These are phyloP conservation scores for Chlamydomonas sp. DNA, from an alignment of 139 green algal genomes.

Conservation along the genomic window DNA sequence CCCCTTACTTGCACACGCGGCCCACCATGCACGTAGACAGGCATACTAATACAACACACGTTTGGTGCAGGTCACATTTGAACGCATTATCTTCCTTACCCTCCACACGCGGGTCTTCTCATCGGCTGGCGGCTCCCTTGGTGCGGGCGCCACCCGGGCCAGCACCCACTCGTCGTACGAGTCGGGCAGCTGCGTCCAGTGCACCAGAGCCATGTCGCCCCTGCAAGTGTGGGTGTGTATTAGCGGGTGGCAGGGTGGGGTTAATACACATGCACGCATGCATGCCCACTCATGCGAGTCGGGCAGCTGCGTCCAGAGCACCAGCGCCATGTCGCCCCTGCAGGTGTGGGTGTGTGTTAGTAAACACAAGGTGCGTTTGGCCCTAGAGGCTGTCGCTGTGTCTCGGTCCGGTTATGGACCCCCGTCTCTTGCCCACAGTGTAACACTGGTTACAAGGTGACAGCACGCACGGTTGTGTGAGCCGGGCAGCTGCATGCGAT, in stretches of 20 bases:
- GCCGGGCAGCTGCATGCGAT: slow-evolving; percentile 81
- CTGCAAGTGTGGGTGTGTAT: slow-evolving; percentile 21
- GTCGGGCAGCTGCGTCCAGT: slow-evolving; percentile 82
- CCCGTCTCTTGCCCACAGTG: too few species aligned
- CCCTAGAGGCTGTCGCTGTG: too few species aligned
- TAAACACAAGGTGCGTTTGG: slow-evolving; percentile 47
- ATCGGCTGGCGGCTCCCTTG: slow-evolving; percentile 48
- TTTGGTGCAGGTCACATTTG: too few species aligned
- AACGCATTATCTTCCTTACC: too few species aligned
- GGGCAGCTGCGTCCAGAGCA: slow-evolving; percentile 90
- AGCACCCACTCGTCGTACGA: slow-evolving; percentile 85
- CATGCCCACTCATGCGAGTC: slow-evolving; percentile 50
- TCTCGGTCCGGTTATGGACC: too few species aligned
- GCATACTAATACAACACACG: too few species aligned
- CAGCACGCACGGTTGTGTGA: slow-evolving; percentile 62
- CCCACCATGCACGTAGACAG: too few species aligned
- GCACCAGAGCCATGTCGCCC: slow-evolving; percentile 64
- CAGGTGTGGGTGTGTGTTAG: too few species aligned
- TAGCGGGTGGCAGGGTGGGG: too few species aligned
- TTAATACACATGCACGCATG: too few species aligned
- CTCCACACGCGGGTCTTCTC: slow-evolving; percentile 6
- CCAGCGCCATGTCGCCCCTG: slow-evolving; percentile 57
- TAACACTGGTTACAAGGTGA: too few species aligned
- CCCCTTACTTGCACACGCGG: too few species aligned
- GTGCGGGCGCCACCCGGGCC: slow-evolving; percentile 51